phyloP scores from a whole-genome alignment of 441 rosid genomes.

The Populus tomentosa region DNA sequence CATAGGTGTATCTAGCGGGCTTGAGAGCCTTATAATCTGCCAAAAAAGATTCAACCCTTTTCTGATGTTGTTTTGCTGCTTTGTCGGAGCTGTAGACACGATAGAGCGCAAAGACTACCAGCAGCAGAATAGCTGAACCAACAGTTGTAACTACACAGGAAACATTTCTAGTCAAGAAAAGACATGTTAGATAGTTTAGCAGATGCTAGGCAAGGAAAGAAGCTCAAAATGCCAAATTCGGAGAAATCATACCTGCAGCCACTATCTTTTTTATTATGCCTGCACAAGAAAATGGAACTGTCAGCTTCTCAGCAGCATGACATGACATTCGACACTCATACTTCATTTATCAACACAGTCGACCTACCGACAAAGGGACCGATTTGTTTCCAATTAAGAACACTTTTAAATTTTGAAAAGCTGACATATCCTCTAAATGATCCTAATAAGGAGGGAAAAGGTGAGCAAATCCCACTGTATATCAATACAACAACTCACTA shows the following conservation, averaged over 20 bases:
- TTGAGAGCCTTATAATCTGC: slow-evolving; percentile 30
- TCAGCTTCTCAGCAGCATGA: background rate
- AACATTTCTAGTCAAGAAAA: background rate
- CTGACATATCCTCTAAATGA: too few species aligned
- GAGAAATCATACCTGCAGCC: slow-evolving; percentile 4
- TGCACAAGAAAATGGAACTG: background rate
- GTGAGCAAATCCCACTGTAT: too few species aligned
- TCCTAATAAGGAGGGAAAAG: too few species aligned
- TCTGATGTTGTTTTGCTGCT: slow-evolving; percentile 14
- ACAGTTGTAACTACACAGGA: background rate
- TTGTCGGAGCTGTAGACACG: slow-evolving; percentile 6
- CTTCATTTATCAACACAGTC: background rate
- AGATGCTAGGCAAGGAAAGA: background rate
- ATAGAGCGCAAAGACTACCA: background rate
- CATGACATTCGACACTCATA: background rate
- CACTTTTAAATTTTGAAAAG: too few species aligned
- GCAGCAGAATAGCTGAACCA: background rate
- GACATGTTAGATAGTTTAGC: too few species aligned
- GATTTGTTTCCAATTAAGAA: background rate
- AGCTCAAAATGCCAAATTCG: background rate
- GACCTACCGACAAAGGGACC: background rate
- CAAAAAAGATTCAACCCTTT: slow-evolving; percentile 19
- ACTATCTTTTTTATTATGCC: background rate
- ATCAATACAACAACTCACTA: too few species aligned
- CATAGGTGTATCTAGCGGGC: slow-evolving; percentile 26